Conservation (phyloP, 208 protist genomes). For the Acanthamoeba sp. region DNA sequence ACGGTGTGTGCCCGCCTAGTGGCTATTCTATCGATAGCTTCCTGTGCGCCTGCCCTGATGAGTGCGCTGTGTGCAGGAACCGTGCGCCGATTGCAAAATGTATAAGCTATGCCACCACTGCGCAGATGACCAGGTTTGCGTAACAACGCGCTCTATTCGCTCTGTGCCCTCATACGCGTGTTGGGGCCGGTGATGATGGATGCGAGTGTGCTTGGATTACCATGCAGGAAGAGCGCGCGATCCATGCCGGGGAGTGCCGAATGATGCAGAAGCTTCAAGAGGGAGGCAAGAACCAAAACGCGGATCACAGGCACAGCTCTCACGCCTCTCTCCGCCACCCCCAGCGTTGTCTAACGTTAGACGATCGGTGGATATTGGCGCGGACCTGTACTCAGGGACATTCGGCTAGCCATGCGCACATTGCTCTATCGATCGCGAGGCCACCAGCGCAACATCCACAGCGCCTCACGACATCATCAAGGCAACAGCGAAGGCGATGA, state of each 20-base stretch:
- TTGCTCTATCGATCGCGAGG: background rate
- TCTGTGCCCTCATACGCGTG: background rate
- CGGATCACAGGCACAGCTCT: background rate
- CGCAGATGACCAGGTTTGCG: background rate
- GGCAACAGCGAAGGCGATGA: background rate
- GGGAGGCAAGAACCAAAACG: background rate
- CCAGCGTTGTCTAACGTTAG: background rate
- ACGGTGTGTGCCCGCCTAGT: background rate
- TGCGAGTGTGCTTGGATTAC: too few species aligned
- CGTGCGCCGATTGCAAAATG: background rate
- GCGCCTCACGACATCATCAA: background rate
- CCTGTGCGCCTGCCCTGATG: too few species aligned
- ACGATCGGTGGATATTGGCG: too few species aligned
- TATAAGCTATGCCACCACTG: background rate
- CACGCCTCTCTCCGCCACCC: background rate
- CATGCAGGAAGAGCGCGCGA: background rate
- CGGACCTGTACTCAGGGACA: too few species aligned
- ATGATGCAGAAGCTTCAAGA: background rate
- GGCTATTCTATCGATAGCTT: too few species aligned
- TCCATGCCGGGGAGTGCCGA: slow-evolving; percentile 7
- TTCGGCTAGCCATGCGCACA: background rate
- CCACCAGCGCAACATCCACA: background rate
- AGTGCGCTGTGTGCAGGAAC: background rate
- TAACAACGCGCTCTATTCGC: background rate
- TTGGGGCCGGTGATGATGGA: background rate